Evolutionary conservation across 2,329 filamentous ascomycete genomes (phyloP).

Genomic region (Harringtonia aguacate): DNA sequence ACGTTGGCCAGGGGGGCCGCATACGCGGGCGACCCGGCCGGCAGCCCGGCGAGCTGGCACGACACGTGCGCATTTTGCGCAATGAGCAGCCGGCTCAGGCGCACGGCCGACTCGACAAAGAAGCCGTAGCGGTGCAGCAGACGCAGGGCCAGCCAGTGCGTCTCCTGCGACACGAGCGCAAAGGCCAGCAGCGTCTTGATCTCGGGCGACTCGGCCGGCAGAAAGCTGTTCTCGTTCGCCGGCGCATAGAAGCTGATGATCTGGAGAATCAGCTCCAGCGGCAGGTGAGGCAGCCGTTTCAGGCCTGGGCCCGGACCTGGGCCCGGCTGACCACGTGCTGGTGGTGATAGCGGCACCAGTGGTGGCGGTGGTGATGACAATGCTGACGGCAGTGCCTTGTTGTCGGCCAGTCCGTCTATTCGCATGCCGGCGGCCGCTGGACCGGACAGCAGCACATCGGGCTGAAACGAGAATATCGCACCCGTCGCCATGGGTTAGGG

Average conservation of each 20-base stretch:
- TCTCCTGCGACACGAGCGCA: slow-evolving; percentile 29
- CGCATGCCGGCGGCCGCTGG: too few relatives aligned
- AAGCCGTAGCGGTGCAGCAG: slow-evolving; percentile 34
- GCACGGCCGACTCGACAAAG: slow-evolving; percentile 27
- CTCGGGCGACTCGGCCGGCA: neutral
- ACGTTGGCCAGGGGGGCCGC: slow-evolving; percentile 19
- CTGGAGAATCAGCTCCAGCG: slow-evolving; percentile 1
- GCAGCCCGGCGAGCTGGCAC: too few relatives aligned
- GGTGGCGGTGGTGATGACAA: too few relatives aligned
- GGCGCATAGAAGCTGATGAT: neutral
- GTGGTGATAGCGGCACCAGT: too few relatives aligned
- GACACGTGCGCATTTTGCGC: slow-evolving; percentile 8
- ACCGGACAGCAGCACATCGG: too few relatives aligned
- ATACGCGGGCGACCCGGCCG: slow-evolving; percentile 5
- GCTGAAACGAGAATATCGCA: too few relatives aligned
- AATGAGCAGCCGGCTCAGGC: slow-evolving; percentile 22
- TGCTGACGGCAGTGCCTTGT: too few relatives aligned
- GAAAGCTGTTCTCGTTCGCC: neutral
- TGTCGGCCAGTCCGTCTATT: too few relatives aligned
- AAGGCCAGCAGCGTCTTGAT: slow-evolving; percentile 33
- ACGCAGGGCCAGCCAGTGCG: slow-evolving; percentile 26
- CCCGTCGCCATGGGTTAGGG: too few relatives aligned
- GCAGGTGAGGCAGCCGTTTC: too few relatives aligned
- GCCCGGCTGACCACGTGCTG: too few relatives aligned
- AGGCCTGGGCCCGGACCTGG: too few relatives aligned